phyloP scores from a whole-genome alignment of 1,139 yeast species.

The Saccharomyces hybrid region DNA sequence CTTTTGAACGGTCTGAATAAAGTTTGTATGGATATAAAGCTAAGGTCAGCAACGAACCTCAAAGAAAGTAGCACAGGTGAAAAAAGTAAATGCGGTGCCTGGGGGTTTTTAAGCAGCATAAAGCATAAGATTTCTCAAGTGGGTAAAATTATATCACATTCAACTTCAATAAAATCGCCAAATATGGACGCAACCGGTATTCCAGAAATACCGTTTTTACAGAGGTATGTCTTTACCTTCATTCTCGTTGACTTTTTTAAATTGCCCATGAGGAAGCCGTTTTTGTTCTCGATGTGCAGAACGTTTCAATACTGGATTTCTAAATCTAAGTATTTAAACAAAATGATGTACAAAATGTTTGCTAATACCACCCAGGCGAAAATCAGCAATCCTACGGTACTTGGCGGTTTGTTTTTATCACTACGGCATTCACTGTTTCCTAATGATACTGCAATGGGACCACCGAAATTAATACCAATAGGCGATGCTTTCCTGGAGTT shows the following conservation, averaged over 20 bases:
- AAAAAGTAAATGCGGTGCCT: neutral
- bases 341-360: conserved; percentile 6
- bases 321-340: conserved; percentile 9
- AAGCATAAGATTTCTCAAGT: neutral
- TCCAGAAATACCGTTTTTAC: neutral
- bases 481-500: conserved; percentile 17
- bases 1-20: conserved; percentile 1
- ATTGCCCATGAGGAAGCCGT: conserved; percentile 21
- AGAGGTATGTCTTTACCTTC: conserved; percentile 19
- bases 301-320: conserved; percentile 11
- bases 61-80: neutral
- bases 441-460: conserved; percentile 26
- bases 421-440: conserved; percentile 24
- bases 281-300: conserved; percentile 17
- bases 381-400: neutral
- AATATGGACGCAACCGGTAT: neutral
- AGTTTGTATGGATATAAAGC: neutral
- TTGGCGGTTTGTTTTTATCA: neutral
- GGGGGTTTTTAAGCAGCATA: neutral
- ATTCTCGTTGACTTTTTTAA: conserved; percentile 14
- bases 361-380: neutral
- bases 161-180: neutral
- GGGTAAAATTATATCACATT: neutral
- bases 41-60: neutral
- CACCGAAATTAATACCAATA: conserved; percentile 16